Percentiles rank a stretch among this genome's conserved stretches.
Conservation (phyloP, 2,329 filamentous ascomycete genomes). For the Alternaria atra region DNA sequence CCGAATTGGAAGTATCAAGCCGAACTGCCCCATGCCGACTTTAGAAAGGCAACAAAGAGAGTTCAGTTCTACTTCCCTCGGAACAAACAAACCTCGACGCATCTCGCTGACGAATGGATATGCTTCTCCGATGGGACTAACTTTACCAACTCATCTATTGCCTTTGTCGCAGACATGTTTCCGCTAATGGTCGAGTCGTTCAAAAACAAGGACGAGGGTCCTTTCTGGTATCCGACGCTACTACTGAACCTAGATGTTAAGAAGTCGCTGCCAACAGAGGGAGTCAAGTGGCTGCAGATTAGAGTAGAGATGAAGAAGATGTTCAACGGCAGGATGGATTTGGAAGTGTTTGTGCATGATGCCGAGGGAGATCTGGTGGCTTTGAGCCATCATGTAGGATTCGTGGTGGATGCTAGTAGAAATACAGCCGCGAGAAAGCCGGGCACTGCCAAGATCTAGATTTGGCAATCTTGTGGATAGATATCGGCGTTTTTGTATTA, state of each 20-base stretch:
- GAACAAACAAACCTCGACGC: constrained; percentile 51
- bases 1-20: constrained; percentile 57
- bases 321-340: constrained; percentile 75
- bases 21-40: constrained; percentile 56
- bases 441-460: constrained; percentile 48
- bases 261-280: constrained; percentile 71
- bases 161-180: constrained; percentile 74
- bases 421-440: constrained; percentile 65
- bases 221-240: constrained; percentile 79
- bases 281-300: constrained; percentile 76
- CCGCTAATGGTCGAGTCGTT: constrained; percentile 69
- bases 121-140: constrained; percentile 66
- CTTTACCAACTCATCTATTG: constrained; percentile 71
- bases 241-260: constrained; percentile 80
- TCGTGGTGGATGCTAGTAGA: constrained; percentile 70
- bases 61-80: constrained; percentile 64
- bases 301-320: constrained; percentile 72
- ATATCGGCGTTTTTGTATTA: neutral
- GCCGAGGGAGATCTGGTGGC: constrained; percentile 71
- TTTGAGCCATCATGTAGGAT: constrained; percentile 71
- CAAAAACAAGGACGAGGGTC: constrained; percentile 43
- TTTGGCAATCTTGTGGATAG: neutral
- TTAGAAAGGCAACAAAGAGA: constrained; percentile 61
- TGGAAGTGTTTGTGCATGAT: constrained; percentile 75
- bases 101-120: constrained; percentile 72